Base-by-base conservation (phyloP, 495 filamentous ascomycete species). In the Talaromyces ruber region DNA sequence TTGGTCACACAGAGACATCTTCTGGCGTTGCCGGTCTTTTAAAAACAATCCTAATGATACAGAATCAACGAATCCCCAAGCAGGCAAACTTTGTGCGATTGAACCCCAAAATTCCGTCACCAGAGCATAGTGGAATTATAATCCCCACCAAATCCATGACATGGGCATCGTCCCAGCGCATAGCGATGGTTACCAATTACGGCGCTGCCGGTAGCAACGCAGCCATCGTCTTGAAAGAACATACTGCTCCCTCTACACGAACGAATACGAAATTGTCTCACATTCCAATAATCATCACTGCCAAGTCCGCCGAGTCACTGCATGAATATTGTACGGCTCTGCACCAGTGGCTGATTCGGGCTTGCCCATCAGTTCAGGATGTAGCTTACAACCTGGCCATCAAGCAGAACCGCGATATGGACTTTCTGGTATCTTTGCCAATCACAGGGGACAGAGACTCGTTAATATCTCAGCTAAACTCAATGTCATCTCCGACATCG, bases 201-300 rank as follows among this genome's bases (percentile, higher is more conserved):
- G 81, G 81, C 2, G 81, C 80, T 0, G 72, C 78, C 0, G 81
- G 81, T 1, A 74, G 68, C 55, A 84, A 81, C 65, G 74, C 74
- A 34, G 74, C 79, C 1, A 66, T 83, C 55, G 60, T 84, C 9
- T 64, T 81, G 5, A 59, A 63, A 1, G 61, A 63, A 5, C 37
- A 54, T 25, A 24, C 24, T 5, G 6, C n/a, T 6, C 6, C 6
- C 18, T 4, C 12, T 29, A 4, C 25, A 21, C 37, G n/a, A 39
- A 58, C 18, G 28, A n/a, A n/a, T n/a, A n/a, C n/a, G n/a, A n/a
- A n/a, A n/a, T n/a, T n/a, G n/a, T n/a, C n/a, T n/a, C n/a, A n/a
- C n/a, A 51, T 39, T 22, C 66, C 65, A 25, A 56, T 71, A 26
- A 45, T 64, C 16, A 39, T 71, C 18, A 34, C 64, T 7, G 64